A percentile compares a stretch with the other conserved stretches of the same genome.
Evolutionary conservation across 306 rosid species (phyloP).

Genomic region (Glycine tomentella): DNA sequence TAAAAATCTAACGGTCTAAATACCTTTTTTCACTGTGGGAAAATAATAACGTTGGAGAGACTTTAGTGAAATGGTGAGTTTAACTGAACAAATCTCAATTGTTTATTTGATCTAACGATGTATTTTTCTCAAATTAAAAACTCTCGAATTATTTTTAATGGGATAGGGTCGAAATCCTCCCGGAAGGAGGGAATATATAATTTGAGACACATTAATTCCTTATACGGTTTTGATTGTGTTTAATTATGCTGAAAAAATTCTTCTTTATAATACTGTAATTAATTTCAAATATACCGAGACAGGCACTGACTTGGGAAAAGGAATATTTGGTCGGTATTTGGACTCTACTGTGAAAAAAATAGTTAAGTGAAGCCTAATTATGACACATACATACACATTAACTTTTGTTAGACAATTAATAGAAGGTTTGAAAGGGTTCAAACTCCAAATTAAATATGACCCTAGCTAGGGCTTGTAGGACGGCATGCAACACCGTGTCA

Average conservation of each 20-base stretch:
- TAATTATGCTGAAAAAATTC: not conserved
- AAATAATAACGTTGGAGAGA: too few species aligned
- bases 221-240: not conserved
- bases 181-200: too few species aligned
- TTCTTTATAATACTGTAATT: not conserved
- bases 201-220: not conserved
- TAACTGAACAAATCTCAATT: too few species aligned
- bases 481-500: conserved; percentile 12
- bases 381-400: not conserved
- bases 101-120: too few species aligned
- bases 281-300: not conserved
- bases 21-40: too few species aligned
- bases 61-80: too few species aligned
- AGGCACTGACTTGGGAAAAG: not conserved
- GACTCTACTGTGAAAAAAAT: conserved; percentile 10
- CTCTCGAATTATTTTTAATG: too few species aligned
- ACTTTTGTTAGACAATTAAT: not conserved
- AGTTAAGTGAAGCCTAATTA: not conserved
- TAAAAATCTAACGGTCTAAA: too few species aligned
- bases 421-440: not conserved
- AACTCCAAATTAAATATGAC: too few species aligned
- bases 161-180: too few species aligned
- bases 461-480: conserved; percentile 8
- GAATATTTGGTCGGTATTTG: conserved; percentile 34
- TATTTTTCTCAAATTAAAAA: too few species aligned